Evolutionary conservation across 345 rosid species (phyloP).

Genomic region (Gossypium bickii): DNA sequence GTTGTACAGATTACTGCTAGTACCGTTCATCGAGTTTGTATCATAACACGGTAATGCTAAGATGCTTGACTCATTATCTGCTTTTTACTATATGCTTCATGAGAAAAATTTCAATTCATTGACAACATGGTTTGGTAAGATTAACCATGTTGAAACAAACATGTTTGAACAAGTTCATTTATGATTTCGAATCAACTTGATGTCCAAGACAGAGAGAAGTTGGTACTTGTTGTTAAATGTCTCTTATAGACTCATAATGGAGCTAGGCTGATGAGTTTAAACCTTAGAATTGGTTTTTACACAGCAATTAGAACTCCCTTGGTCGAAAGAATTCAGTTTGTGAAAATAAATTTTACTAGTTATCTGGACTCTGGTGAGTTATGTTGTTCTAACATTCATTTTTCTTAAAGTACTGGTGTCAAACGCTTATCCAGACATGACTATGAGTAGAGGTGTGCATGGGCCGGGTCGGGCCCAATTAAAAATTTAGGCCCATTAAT

Average conservation of each 20-base stretch:
- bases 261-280: not conserved
- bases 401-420: too few relatives aligned
- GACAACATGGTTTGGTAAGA: not conserved
- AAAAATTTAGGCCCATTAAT: too few relatives aligned
- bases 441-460: too few relatives aligned
- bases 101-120: not conserved
- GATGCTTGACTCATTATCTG: not conserved
- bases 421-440: too few relatives aligned
- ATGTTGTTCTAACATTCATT: too few relatives aligned
- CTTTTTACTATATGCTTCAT: not conserved
- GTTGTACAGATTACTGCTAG: constrained; percentile 64
- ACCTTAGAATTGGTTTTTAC: not conserved
- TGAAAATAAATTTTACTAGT: not conserved
- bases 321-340: not conserved
- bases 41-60: constrained; percentile 64
- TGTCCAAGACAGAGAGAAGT: not conserved
- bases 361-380: not conserved
- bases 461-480: too few relatives aligned
- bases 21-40: constrained; percentile 72
- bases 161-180: not conserved
- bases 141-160: not conserved
- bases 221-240: not conserved
- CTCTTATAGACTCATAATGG: not conserved
- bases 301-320: not conserved
- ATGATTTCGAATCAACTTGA: not conserved